Percentiles rank a stretch among this genome's conserved stretches.
phyloP scores from a whole-genome alignment of 768 basidiomycete species.

The Termitomyces sp. region DNA sequence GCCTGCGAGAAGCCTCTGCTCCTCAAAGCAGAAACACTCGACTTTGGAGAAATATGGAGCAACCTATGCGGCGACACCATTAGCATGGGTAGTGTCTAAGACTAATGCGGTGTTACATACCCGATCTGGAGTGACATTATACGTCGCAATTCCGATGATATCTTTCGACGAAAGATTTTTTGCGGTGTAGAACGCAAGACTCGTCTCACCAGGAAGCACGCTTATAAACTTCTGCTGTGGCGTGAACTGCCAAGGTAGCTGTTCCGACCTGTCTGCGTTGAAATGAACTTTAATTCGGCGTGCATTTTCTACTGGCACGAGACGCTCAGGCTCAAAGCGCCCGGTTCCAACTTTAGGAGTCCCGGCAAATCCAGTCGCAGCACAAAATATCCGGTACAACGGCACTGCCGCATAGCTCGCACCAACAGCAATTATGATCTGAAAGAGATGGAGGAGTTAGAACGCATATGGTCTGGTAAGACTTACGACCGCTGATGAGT shows the following conservation, averaged over 20 bases:
- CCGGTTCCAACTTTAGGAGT: slow-evolving; percentile 88
- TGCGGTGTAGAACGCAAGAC: slow-evolving; percentile 93
- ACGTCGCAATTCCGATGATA: slow-evolving; percentile 97
- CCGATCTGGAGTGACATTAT: slow-evolving; percentile 97
- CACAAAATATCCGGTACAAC: slow-evolving; percentile 96
- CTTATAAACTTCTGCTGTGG: slow-evolving; percentile 88
- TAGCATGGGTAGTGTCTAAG: neutral
- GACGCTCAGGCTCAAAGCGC: slow-evolving; percentile 77
- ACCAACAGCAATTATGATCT: slow-evolving; percentile 80
- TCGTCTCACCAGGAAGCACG: slow-evolving; percentile 93
- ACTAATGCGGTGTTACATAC: slow-evolving; percentile 35
- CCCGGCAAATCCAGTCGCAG: slow-evolving; percentile 94
- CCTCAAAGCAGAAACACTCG: slow-evolving; percentile 99
- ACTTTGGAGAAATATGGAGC: slow-evolving; percentile 99
- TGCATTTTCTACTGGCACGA: slow-evolving; percentile 66
- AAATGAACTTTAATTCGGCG: slow-evolving; percentile 90
- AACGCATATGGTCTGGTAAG: neutral
- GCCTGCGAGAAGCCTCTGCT: slow-evolving; percentile 88
- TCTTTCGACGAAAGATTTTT: slow-evolving; percentile 81
- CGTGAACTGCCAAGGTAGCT: slow-evolving; percentile 88
- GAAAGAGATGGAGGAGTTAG: neutral
- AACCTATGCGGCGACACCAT: slow-evolving; percentile 48
- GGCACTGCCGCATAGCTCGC: slow-evolving; percentile 97
- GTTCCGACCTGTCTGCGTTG: slow-evolving; percentile 87
- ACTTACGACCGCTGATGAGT: slow-evolving; percentile 76